These are phyloP conservation scores for Sporothrix brasiliensis DNA, from an alignment of 2,329 filamentous ascomycete species.

Conservation along the genomic window DNA sequence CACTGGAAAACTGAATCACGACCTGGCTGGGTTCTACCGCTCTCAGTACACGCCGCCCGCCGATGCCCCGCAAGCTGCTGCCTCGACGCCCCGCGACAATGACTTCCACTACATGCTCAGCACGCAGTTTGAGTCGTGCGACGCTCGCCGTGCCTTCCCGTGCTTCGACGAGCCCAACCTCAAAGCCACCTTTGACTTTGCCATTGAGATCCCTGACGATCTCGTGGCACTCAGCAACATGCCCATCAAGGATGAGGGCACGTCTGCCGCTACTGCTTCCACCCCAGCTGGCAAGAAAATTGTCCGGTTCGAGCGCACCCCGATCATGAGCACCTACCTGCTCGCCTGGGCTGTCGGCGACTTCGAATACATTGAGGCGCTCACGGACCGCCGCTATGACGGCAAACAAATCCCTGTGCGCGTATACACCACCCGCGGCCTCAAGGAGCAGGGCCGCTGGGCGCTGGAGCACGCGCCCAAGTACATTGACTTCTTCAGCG, in stretches of 20 bases:
- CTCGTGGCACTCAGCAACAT: constrained; percentile 93
- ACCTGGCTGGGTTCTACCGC: constrained; percentile 96
- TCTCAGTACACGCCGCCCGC: constrained; percentile 73
- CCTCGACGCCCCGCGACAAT: constrained; percentile 75
- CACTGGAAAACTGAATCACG: constrained; percentile 80
- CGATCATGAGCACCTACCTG: constrained; percentile 89
- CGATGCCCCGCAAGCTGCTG: constrained; percentile 62
- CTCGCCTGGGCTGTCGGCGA: constrained; percentile 94
- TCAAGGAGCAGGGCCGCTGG: constrained; percentile 88
- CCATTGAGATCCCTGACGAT: constrained; percentile 86
- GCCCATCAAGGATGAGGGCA: constrained; percentile 72
- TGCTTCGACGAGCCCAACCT: constrained; percentile 98
- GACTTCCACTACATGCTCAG: constrained; percentile 78
- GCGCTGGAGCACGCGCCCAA: constrained; percentile 89
- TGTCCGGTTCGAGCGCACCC: constrained; percentile 80
- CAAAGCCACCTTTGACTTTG: constrained; percentile 93
- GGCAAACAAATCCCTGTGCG: constrained; percentile 88
- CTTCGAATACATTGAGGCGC: constrained; percentile 93
- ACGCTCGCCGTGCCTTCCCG: constrained; percentile 91
- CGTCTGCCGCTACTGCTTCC: constrained; percentile 46
- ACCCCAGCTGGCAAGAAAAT: constrained; percentile 61
- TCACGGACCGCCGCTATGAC: constrained; percentile 79
- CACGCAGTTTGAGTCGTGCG: constrained; percentile 96
- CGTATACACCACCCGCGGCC: constrained; percentile 92
- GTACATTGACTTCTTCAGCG: constrained; percentile 95